Conservation (phyloP, 2,329 filamentous ascomycete genomes). For the Colletotrichum lupini region DNA sequence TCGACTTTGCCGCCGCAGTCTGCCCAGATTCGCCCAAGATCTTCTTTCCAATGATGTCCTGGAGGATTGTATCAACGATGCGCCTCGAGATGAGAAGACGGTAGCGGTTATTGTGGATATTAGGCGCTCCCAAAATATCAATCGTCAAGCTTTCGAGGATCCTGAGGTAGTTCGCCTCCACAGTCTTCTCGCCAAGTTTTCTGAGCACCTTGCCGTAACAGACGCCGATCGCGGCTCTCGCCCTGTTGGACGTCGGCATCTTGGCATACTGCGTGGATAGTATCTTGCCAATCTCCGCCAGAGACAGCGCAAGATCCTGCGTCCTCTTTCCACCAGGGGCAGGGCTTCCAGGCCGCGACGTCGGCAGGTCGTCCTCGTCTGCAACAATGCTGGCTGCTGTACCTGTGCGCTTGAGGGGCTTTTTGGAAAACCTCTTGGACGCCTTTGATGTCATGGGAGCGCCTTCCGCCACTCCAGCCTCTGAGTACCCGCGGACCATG, state of each 20-base stretch:
- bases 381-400: conserved; percentile 70
- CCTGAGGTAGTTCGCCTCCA: conserved; percentile 84
- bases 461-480: conserved; percentile 57
- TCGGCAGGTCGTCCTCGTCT: conserved; percentile 78
- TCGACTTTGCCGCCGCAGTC: conserved; percentile 79
- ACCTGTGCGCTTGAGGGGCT: conserved; percentile 65
- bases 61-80: conserved; percentile 85
- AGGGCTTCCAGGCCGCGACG: conserved; percentile 76
- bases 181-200: conserved; percentile 81
- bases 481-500: conserved; percentile 84
- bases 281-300: conserved; percentile 82
- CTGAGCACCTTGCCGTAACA: conserved; percentile 88
- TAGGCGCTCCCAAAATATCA: conserved; percentile 81
- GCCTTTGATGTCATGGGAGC: conserved; percentile 64
- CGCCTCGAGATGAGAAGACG: conserved; percentile 85
- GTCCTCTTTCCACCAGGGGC: conserved; percentile 75
- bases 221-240: conserved; percentile 84
- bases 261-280: conserved; percentile 85
- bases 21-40: conserved; percentile 93
- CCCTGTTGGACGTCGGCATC: conserved; percentile 80
- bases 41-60: conserved; percentile 82
- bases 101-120: conserved; percentile 86
- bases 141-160: conserved; percentile 85
- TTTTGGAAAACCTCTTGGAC: conserved; percentile 76
- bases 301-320: conserved; percentile 77